These are phyloP conservation scores for Chenopodium quinoa DNA, from an alignment of 148 eudicot genomes.

Conservation along the genomic window DNA sequence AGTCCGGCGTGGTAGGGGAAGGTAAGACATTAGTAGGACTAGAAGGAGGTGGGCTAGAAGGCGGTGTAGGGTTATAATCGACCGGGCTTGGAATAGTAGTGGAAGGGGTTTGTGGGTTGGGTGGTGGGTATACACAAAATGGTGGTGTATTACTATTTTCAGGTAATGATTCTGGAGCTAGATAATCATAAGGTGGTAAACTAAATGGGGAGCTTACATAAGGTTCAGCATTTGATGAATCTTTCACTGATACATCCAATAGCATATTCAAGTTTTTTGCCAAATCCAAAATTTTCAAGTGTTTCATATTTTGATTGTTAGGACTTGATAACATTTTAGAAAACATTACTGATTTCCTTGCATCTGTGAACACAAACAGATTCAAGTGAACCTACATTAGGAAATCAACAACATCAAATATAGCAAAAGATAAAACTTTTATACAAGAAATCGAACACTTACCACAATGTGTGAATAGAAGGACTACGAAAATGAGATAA, in stretches of 20 bases:
- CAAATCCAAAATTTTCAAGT: conserved; percentile 20
- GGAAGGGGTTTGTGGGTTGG: conserved; percentile 18
- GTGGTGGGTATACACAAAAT: conserved; percentile 31
- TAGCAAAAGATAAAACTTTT: neutral
- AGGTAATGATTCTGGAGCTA: conserved; percentile 26
- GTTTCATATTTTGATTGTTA: conserved; percentile 17
- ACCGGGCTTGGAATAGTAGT: conserved; percentile 11
- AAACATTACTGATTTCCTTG: conserved; percentile 12
- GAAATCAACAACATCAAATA: no score
- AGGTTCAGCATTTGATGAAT: conserved; percentile 24
- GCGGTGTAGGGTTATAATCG: neutral
- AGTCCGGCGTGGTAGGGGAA: neutral
- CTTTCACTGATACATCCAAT: conserved; percentile 24
- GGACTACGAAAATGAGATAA: neutral
- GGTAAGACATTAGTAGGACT: neutral
- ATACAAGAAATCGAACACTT: neutral
- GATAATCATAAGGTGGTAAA: conserved; percentile 29
- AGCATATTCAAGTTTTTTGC: conserved; percentile 29
- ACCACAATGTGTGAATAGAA: conserved; percentile 21
- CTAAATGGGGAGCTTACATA: conserved; percentile 23
- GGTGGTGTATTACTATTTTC: conserved; percentile 20
- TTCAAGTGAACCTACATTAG: neutral
- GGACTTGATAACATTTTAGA: neutral
- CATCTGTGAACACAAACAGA: conserved; percentile 18
- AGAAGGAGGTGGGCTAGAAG: neutral